Percentiles rank a stretch among this genome's conserved stretches.
These are phyloP conservation scores for Epichloe aotearoae DNA, from an alignment of 2,329 filamentous ascomycete genomes.

Conservation along the genomic window DNA sequence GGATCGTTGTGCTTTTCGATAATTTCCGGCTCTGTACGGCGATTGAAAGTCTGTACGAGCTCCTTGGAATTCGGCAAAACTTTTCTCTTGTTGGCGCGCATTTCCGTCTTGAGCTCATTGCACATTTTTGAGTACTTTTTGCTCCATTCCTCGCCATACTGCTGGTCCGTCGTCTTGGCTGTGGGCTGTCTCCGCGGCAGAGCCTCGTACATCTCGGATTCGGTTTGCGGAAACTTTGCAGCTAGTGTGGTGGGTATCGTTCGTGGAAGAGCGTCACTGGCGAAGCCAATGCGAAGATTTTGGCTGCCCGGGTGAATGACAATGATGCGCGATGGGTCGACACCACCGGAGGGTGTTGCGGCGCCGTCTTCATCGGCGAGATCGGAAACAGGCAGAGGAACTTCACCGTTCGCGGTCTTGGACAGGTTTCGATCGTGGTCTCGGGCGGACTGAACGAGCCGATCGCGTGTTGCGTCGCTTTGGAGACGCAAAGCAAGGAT, in stretches of 20 bases:
- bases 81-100: constrained; percentile 88
- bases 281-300: constrained; percentile 84
- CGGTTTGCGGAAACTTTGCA: constrained; percentile 60
- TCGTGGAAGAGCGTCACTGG: constrained; percentile 90
- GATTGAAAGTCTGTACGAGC: constrained; percentile 87
- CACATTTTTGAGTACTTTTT: constrained; percentile 71
- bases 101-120: constrained; percentile 74
- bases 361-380: constrained; percentile 44
- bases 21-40: constrained; percentile 66
- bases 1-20: constrained; percentile 94
- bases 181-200: constrained; percentile 60
- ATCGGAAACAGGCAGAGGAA: constrained; percentile 46
- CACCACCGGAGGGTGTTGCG: constrained; percentile 42
- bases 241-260: constrained; percentile 90
- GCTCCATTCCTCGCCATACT: constrained; percentile 73
- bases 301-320: constrained; percentile 93
- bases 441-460: constrained; percentile 73
- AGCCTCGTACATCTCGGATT: constrained; percentile 70
- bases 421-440: constrained; percentile 79
- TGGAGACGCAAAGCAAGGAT: constrained; percentile 79
- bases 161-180: constrained; percentile 53
- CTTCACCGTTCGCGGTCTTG: constrained; percentile 55
- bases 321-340: constrained; percentile 78
- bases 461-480: constrained; percentile 72
- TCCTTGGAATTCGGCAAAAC: constrained; percentile 97